Conservation (phyloP, 2,329 filamentous ascomycete genomes). For the Alternaria ethzedia region DNA sequence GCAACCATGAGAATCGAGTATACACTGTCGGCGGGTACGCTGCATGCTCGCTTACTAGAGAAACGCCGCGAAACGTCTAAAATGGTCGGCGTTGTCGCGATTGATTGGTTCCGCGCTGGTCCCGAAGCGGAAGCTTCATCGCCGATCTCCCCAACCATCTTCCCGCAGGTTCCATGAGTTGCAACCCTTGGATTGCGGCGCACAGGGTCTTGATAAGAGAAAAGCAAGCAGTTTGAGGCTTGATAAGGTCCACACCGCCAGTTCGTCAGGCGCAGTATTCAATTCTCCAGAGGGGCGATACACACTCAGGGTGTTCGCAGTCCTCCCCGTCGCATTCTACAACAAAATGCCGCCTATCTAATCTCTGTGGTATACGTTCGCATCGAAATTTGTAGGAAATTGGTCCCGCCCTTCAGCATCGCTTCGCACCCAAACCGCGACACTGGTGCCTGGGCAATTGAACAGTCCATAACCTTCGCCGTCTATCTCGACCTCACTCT, state of each 20-base stretch:
- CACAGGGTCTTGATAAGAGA: neutral
- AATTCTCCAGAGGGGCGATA: neutral
- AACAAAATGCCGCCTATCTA: neutral
- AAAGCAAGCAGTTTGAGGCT: neutral
- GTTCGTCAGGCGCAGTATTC: neutral
- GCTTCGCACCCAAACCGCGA: constrained; percentile 67
- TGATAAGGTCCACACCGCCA: neutral
- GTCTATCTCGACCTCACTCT: constrained; percentile 65
- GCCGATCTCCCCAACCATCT: constrained; percentile 10
- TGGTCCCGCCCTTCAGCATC: constrained; percentile 56
- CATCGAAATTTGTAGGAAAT: constrained; percentile 46
- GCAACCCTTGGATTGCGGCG: neutral
- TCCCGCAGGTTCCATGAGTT: constrained; percentile 13
- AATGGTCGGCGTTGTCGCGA: constrained; percentile 1
- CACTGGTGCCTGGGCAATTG: constrained; percentile 54
- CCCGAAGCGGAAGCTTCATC: neutral
- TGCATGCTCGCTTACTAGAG: constrained; percentile 17
- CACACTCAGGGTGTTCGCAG: neutral
- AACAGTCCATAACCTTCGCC: constrained; percentile 66
- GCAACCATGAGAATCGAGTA: constrained; percentile 1
- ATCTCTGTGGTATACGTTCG: constrained; percentile 41
- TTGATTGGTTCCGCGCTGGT: constrained; percentile 8
- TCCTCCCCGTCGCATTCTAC: neutral
- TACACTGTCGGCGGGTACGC: constrained; percentile 6
- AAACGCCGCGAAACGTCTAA: constrained; percentile 15